Conservation (phyloP, 116 monocot species). For the Papilionanthe hybrid region DNA sequence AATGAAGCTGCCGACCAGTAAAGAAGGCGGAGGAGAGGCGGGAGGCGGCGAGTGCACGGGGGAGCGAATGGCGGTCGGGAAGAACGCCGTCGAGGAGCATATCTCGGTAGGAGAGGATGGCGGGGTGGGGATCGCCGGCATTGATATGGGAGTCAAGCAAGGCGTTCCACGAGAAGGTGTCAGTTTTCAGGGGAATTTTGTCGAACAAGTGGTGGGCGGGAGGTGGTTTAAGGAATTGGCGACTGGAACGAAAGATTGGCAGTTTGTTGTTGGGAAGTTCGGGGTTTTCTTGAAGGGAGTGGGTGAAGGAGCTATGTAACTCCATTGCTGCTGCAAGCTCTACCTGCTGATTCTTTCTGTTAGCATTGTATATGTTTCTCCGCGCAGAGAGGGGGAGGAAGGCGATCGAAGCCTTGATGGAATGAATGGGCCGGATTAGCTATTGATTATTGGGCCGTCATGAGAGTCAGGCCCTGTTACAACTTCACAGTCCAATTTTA, state of each 20-base stretch:
- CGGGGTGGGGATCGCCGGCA: conserved; percentile 6
- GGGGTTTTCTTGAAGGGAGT: not conserved
- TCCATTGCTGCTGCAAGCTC: not conserved
- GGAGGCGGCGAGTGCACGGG: conserved; percentile 15
- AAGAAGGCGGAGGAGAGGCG: not conserved
- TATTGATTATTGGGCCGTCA: too few relatives aligned
- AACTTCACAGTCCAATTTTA: too few relatives aligned
- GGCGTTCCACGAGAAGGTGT: conserved; percentile 41
- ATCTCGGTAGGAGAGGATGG: conserved; percentile 12
- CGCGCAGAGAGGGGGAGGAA: too few relatives aligned
- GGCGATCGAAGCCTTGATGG: too few relatives aligned
- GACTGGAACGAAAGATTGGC: not conserved
- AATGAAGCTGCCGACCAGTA: conserved; percentile 14
- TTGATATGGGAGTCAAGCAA: conserved; percentile 16
- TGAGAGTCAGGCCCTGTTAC: too few relatives aligned
- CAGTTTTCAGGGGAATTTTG: conserved; percentile 13
- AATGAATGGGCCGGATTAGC: too few relatives aligned
- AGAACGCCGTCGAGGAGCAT: conserved; percentile 19
- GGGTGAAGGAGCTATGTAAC: not conserved
- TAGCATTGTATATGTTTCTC: too few relatives aligned
- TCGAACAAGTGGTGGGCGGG: conserved; percentile 15
- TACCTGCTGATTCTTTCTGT: too few relatives aligned
- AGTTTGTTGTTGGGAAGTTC: not conserved
- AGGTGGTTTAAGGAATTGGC: not conserved
- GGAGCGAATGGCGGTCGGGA: conserved; percentile 19